Conservation (phyloP, 2,329 filamentous ascomycete genomes). For the Didymella keratinophila region DNA sequence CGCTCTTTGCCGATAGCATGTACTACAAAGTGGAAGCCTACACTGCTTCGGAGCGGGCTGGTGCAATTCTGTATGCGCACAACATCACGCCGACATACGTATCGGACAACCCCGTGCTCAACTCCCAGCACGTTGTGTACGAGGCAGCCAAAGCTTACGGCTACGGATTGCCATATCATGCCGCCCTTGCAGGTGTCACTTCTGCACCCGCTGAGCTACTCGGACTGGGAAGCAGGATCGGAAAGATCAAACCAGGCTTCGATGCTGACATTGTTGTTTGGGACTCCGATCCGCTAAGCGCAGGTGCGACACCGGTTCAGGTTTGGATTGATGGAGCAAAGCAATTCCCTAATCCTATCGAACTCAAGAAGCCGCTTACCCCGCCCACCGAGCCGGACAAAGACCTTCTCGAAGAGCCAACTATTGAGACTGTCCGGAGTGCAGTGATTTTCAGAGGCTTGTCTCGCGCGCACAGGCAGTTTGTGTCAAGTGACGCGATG, state of each 20-base stretch:
- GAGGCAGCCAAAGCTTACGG: constrained; percentile 58
- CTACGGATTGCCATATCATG: constrained; percentile 53
- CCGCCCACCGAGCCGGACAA: constrained; percentile 52
- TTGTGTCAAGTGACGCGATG: background rate
- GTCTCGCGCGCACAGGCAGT: background rate
- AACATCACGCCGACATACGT: constrained; percentile 70
- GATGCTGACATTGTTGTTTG: constrained; percentile 56
- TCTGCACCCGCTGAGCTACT: constrained; percentile 52
- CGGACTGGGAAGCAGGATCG: constrained; percentile 51
- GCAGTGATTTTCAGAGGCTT: constrained; percentile 9
- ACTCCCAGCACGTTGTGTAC: constrained; percentile 73
- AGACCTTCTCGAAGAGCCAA: constrained; percentile 46
- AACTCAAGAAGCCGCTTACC: constrained; percentile 31
- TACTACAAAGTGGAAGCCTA: constrained; percentile 75
- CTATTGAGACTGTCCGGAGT: constrained; percentile 16
- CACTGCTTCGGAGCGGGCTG: constrained; percentile 69
- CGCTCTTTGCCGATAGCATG: constrained; percentile 76
- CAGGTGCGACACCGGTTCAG: constrained; percentile 52
- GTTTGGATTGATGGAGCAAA: constrained; percentile 53
- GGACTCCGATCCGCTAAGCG: constrained; percentile 54
- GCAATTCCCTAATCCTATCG: constrained; percentile 39
- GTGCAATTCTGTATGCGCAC: constrained; percentile 70
- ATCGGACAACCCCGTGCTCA: constrained; percentile 66
- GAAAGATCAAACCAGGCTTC: constrained; percentile 52
- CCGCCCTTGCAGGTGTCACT: constrained; percentile 48